Conservation (phyloP, 495 filamentous ascomycete species). For the Diplogelasinospora grovesii region DNA sequence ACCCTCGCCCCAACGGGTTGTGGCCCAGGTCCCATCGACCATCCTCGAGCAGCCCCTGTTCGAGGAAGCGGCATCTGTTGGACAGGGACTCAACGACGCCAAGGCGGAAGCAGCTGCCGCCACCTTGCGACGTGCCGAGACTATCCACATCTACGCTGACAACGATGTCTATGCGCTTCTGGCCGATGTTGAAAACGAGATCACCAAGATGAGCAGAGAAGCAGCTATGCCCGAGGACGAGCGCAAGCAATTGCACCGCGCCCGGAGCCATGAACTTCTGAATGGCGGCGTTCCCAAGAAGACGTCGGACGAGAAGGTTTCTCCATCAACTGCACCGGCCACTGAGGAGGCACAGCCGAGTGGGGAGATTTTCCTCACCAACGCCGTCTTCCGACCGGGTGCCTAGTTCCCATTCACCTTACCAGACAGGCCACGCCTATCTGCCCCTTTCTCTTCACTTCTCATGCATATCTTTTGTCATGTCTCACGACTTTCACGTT, state of each 20-base stretch:
- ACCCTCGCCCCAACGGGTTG: constrained; percentile 38
- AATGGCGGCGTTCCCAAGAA: constrained; percentile 15
- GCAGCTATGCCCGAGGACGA: constrained; percentile 19
- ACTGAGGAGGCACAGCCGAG: constrained; percentile 7
- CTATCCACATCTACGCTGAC: constrained; percentile 62
- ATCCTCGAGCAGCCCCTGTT: constrained; percentile 39
- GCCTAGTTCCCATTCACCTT: neutral
- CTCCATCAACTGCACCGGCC: constrained; percentile 11
- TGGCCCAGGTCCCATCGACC: constrained; percentile 42
- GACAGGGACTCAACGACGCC: constrained; percentile 1
- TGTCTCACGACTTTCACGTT: constrained; percentile 1
- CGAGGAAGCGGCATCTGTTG: constrained; percentile 25
- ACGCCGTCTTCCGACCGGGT: constrained; percentile 32
- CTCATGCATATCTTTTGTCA: constrained; percentile 1
- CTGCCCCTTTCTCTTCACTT: neutral
- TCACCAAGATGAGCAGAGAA: constrained; percentile 43
- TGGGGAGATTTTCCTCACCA: constrained; percentile 35
- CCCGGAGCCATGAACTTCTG: constrained; percentile 36
- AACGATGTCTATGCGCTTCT: constrained; percentile 56
- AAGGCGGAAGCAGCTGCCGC: constrained; percentile 18
- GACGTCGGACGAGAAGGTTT: constrained; percentile 18
- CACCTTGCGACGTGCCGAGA: constrained; percentile 42
- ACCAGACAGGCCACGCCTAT: neutral
- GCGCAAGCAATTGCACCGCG: constrained; percentile 26
- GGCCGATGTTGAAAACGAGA: constrained; percentile 54